Evolutionary conservation across 139 green algal genomes (phyloP).

Genomic region (Pleodorina starrii): DNA sequence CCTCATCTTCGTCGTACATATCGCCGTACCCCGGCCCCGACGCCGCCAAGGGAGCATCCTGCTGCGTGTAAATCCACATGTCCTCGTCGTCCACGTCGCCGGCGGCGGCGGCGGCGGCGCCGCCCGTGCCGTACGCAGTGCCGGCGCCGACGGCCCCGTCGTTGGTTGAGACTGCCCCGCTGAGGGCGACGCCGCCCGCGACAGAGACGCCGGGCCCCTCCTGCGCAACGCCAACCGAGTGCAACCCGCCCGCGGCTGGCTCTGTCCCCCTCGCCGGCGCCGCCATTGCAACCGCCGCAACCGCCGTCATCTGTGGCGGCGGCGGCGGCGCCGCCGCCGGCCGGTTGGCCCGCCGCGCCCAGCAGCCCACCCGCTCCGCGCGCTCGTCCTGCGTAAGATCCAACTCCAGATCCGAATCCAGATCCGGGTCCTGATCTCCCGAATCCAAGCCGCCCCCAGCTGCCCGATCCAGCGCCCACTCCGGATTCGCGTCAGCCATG

Average conservation of each 20-base stretch:
- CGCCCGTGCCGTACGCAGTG: too few relatives aligned
- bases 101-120: background rate
- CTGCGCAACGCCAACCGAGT: too few relatives aligned
- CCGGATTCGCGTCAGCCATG: too few relatives aligned
- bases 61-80: conserved; percentile 11
- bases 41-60: background rate
- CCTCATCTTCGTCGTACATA: background rate
- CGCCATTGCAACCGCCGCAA: background rate
- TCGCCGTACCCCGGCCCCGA: background rate
- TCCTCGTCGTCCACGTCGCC: conserved; percentile 13
- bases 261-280: background rate
- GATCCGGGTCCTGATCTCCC: background rate
- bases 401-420: conserved; percentile 3
- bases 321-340: background rate
- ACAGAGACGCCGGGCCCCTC: too few relatives aligned
- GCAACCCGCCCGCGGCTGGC: too few relatives aligned
- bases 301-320: background rate
- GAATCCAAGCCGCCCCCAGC: background rate
- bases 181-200: too few relatives aligned
- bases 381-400: conserved; percentile 17
- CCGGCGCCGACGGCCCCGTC: background rate
- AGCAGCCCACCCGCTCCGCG: background rate
- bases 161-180: too few relatives aligned
- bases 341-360: background rate
- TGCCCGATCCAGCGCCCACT: too few relatives aligned